Conservation (phyloP, 495 filamentous ascomycete species). For the Letharia lupina region DNA sequence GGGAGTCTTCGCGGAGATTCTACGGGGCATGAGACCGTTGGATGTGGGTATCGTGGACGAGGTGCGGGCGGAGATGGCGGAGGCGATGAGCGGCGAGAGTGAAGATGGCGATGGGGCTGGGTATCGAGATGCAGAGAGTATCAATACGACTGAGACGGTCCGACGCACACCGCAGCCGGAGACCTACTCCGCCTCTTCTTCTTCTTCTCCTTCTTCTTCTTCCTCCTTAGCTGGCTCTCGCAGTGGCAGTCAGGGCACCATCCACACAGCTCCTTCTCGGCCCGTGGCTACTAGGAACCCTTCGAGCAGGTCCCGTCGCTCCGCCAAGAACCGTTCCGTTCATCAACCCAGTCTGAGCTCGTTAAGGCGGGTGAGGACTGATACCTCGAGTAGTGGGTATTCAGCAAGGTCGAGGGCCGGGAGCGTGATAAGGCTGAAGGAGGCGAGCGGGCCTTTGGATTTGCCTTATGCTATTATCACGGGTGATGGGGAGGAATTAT, state of each 20-base stretch:
- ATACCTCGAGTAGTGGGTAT: slow-evolving; percentile 27
- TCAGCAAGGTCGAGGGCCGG: slow-evolving; percentile 30
- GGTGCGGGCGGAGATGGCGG: slow-evolving; percentile 26
- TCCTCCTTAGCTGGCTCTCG: slow-evolving; percentile 9
- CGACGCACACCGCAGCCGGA: slow-evolving; percentile 19
- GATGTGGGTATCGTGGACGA: slow-evolving; percentile 42
- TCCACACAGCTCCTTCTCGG: slow-evolving; percentile 23
- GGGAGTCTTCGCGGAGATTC: slow-evolving; percentile 74
- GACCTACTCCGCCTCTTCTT: slow-evolving; percentile 6
- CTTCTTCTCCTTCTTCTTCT: slow-evolving; percentile 9
- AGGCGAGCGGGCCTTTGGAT: slow-evolving; percentile 33
- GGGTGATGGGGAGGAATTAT: neutral
- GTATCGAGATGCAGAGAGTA: slow-evolving; percentile 15
- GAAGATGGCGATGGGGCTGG: slow-evolving; percentile 22
- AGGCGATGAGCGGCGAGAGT: neutral
- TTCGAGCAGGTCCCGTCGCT: slow-evolving; percentile 21
- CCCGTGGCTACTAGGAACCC: slow-evolving; percentile 24
- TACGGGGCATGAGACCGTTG: slow-evolving; percentile 65
- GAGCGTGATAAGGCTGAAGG: slow-evolving; percentile 42
- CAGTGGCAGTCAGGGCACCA: slow-evolving; percentile 13
- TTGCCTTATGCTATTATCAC: slow-evolving; percentile 37
- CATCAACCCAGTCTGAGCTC: slow-evolving; percentile 36
- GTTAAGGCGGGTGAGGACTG: slow-evolving; percentile 33
- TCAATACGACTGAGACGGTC: slow-evolving; percentile 17
- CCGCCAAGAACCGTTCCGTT: slow-evolving; percentile 26